Conservation (phyloP, 257 asterid genomes). For the Cinchona pubescens region DNA sequence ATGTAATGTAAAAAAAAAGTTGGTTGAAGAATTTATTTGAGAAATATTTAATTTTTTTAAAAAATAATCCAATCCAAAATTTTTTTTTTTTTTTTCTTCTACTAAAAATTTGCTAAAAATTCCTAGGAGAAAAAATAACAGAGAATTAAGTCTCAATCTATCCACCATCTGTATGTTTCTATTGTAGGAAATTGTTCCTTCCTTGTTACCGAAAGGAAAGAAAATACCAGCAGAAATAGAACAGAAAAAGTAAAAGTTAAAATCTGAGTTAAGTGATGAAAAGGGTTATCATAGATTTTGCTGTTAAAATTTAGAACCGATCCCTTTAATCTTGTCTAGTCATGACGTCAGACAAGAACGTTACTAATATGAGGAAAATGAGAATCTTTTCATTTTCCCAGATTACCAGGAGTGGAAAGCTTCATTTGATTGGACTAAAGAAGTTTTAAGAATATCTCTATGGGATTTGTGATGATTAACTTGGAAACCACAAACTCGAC, state of each 20-base stretch:
- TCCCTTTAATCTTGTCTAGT: constrained; percentile 10
- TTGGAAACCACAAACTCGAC: not conserved
- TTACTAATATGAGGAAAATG: not conserved
- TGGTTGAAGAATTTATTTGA: too few relatives aligned
- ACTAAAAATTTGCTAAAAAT: too few relatives aligned
- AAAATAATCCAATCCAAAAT: too few relatives aligned
- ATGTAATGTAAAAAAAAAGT: too few relatives aligned
- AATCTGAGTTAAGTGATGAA: constrained; percentile 8
- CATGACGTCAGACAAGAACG: not conserved
- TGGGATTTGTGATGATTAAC: not conserved
- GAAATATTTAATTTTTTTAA: too few relatives aligned
- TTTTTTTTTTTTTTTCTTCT: too few relatives aligned
- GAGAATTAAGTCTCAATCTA: too few relatives aligned
- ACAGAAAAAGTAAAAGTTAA: constrained; percentile 10
- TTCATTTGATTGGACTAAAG: not conserved
- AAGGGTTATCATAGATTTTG: not conserved
- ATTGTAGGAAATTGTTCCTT: not conserved
- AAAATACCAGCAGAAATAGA: constrained; percentile 10
- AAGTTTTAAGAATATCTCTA: not conserved
- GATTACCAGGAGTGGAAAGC: not conserved
- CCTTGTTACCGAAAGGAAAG: constrained; percentile 10
- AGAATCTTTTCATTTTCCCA: not conserved
- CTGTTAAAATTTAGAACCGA: not conserved
- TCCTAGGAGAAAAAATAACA: not conserved
- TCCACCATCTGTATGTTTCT: too few relatives aligned